Percentiles rank a stretch among this genome's conserved stretches.
Conservation (phyloP, 192 early-diverging fungal genomes). For the Ramicandelaber brevisporus region DNA sequence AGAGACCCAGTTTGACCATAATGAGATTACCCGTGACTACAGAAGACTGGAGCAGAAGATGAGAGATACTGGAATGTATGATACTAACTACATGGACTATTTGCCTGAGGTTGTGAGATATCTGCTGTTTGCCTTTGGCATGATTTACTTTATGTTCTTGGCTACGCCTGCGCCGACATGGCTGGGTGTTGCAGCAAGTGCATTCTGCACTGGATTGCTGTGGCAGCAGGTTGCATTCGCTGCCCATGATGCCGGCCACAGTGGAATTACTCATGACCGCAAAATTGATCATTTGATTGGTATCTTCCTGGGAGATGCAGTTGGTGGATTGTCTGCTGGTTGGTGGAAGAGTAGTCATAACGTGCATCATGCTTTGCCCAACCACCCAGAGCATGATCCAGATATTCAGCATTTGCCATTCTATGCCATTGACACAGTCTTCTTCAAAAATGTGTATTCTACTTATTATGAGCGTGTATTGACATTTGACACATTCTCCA, state of each 20-base stretch:
- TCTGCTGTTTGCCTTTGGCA: constrained; percentile 6
- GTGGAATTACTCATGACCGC: constrained; percentile 51
- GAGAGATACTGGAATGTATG: constrained; percentile 28
- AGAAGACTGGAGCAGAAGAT: constrained; percentile 37
- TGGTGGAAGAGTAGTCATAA: constrained; percentile 98
- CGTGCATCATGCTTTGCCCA: constrained; percentile 91
- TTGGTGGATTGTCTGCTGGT: constrained; percentile 72
- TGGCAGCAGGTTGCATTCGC: constrained; percentile 87
- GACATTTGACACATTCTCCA: constrained; percentile 49
- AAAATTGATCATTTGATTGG: constrained; percentile 58
- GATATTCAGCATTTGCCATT: constrained; percentile 97
- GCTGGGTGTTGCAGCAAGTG: constrained; percentile 18
- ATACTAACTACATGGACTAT: constrained; percentile 28
- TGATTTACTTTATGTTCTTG: constrained; percentile 13
- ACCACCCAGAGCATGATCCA: constrained; percentile 82
- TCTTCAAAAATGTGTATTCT: constrained; percentile 66
- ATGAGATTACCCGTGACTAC: constrained; percentile 26
- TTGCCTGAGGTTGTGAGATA: constrained; percentile 17
- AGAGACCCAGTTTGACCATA: constrained; percentile 10
- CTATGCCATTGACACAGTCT: constrained; percentile 57
- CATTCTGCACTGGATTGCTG: constrained; percentile 34
- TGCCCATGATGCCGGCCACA: constrained; percentile 96
- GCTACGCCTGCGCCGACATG: constrained; percentile 6
- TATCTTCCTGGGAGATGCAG: constrained; percentile 47
- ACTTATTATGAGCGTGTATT: constrained; percentile 65